Base-by-base conservation (phyloP, 2,329 filamentous ascomycete genomes). In the Diaporthe sp. region DNA sequence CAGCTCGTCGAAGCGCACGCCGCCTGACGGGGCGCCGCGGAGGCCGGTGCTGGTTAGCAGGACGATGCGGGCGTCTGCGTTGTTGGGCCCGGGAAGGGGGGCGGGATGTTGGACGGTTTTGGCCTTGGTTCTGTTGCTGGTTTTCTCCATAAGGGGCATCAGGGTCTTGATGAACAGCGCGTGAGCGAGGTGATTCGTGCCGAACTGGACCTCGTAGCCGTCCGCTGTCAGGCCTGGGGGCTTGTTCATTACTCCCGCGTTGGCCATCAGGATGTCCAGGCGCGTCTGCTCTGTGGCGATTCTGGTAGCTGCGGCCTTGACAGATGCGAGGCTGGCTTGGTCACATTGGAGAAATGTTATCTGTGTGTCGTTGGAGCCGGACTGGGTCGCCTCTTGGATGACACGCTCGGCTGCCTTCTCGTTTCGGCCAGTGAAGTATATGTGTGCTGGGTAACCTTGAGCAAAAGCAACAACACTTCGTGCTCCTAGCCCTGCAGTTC, bases 101-200 rank as follows among this genome's bases (percentile, higher is more conserved):
- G 72, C 53, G 3, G 84, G 85, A 19, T 51, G 72, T 17, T 79
- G 78, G 73, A 85, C 77, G 17, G 83, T 42, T 5, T 42, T 77
- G 27, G 15, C 12, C 15, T 13, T 55, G 51, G 51, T 17, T 13
- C 13, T 53, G 13, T 17, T 55, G 15, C n/a, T 42, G 39, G 39
- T 55, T 25, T 32, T 55, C 30, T 56, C 53, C 30, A 56, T 56
- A 0, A 56, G 30, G 6, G 84, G 84, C 7, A 86, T 80, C 1
- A 85, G 81, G 69, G 81, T 80, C 35, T 79, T 73, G 8, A 84
- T 85, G 6, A 86, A 76, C 13, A 85, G 75, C 82, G 82, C 85
- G 79, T 86, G 85, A 12, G 83, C 79, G 47, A 86, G 80, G 77
- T 86, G 85, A 74, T 86, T 86, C 47, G 83, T 85, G 9, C 73